Conservation (phyloP, 352 stramenopile genomes). For the Thalassiosira ordinaria region DNA sequence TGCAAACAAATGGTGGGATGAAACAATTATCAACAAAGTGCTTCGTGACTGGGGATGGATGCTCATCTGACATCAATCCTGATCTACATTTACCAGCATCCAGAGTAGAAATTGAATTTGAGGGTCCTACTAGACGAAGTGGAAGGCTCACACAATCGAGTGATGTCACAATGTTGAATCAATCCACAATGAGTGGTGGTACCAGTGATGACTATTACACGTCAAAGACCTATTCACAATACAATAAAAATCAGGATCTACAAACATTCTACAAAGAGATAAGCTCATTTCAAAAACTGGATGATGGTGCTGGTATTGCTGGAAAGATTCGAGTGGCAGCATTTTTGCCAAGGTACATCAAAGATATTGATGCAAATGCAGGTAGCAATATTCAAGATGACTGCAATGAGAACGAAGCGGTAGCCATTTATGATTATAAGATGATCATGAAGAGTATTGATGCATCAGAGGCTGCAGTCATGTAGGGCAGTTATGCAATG, state of each 20-base stretch:
- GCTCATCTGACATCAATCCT: slow-evolving; percentile 34
- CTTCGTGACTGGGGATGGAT: slow-evolving; percentile 53
- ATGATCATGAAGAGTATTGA: slow-evolving; percentile 21
- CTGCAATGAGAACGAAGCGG: slow-evolving; percentile 30
- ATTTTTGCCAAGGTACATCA: slow-evolving; percentile 40
- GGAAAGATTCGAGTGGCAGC: slow-evolving; percentile 31
- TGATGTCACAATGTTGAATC: slow-evolving; percentile 32
- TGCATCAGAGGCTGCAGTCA: slow-evolving; percentile 24
- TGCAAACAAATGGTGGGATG: slow-evolving; percentile 23
- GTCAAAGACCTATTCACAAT: slow-evolving; percentile 44
- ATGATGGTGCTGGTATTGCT: slow-evolving; percentile 18
- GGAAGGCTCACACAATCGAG: slow-evolving; percentile 24
- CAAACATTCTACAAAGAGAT: slow-evolving; percentile 48
- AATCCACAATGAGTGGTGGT: slow-evolving; percentile 11
- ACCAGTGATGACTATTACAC: not conserved
- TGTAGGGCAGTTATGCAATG: too few relatives aligned
- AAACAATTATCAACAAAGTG: slow-evolving; percentile 35
- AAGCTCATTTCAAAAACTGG: slow-evolving; percentile 14
- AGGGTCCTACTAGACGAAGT: slow-evolving; percentile 38
- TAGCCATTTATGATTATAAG: slow-evolving; percentile 45
- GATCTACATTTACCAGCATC: slow-evolving; percentile 25
- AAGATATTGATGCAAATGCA: slow-evolving; percentile 4
- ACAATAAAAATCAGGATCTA: slow-evolving; percentile 53
- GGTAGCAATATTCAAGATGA: not conserved
- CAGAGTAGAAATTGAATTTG: slow-evolving; percentile 37